Evolutionary conservation across 2,329 filamentous ascomycete genomes (phyloP).

Genomic region (Pseudomassariella vexata): DNA sequence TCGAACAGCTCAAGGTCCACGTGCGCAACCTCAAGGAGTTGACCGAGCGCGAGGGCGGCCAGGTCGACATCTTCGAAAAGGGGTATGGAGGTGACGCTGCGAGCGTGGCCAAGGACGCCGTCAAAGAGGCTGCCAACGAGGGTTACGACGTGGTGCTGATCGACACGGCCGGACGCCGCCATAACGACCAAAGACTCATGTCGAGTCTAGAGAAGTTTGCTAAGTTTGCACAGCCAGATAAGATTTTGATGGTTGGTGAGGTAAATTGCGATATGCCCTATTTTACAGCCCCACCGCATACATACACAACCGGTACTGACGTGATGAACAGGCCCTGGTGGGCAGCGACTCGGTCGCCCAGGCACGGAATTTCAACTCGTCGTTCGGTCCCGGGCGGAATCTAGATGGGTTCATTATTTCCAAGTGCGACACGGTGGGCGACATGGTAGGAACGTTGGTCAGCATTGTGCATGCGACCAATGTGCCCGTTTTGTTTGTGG

Average conservation of each 20-base stretch:
- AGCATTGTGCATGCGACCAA: conserved; percentile 97
- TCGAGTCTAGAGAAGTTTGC: conserved; percentile 95
- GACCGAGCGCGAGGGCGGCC: conserved; percentile 73
- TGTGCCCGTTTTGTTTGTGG: conserved; percentile 91
- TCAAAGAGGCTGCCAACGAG: conserved; percentile 68
- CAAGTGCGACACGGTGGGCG: conserved; percentile 98
- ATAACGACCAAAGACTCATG: conserved; percentile 96
- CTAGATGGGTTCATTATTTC: conserved; percentile 97
- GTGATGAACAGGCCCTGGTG: conserved; percentile 62
- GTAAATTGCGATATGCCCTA: conserved; percentile 16
- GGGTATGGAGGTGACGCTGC: conserved; percentile 98
- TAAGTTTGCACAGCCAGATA: conserved; percentile 91
- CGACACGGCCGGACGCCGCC: conserved; percentile 88
- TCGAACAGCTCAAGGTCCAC: conserved; percentile 94
- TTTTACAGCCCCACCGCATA: not conserved
- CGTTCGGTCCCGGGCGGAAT: conserved; percentile 73
- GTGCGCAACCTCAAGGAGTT: conserved; percentile 91
- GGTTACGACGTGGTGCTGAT: conserved; percentile 92
- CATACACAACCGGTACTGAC: conserved; percentile 4
- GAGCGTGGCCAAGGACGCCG: conserved; percentile 88
- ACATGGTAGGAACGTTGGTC: conserved; percentile 94
- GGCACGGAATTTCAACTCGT: conserved; percentile 91
- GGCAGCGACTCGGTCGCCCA: conserved; percentile 94
- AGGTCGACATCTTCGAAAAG: conserved; percentile 90
- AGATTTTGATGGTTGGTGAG: conserved; percentile 95